Base-by-base conservation (phyloP, 2,329 filamentous ascomycete species). In the Colletotrichum simmondsii region DNA sequence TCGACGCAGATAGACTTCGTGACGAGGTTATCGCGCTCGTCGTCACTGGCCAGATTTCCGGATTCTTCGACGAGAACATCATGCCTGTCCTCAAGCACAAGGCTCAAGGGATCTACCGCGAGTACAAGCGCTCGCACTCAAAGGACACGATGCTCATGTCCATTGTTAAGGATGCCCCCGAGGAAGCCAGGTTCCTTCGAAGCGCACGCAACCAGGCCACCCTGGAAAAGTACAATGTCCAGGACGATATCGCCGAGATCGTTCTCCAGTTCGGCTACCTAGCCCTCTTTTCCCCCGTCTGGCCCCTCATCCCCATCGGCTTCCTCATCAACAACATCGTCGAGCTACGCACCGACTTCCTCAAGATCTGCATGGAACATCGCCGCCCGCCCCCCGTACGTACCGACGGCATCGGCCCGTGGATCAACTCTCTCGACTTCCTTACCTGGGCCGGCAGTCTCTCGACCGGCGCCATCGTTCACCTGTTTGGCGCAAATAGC, bases 241-340 rank as follows among this genome's bases (percentile, higher is more conserved):
- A 92, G 16, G 87, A 90, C 11, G 93, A 95, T 77, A 89, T 94
- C 56, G 87, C 92, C 11, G 93, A 95, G 81, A 92, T 94, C 85
- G 90, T 92, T 35, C 86, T 94, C 2, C 91, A 92, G 77, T 95
- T 94, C 75, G 93, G 93, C 5, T 94, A 95, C 78, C 86, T 95
- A 0, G 89, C 91, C 0, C 84, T 95, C 5, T 95, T 95, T 80
- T 92, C 91, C 1, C 91, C 93, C 0, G 91, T 94, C 35, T 95
- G 93, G 93, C 93, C 93, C 0, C 84, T 95, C 1, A 93, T 93
- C 0, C 89, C 91, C 0, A 84, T 94, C 26, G 92, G 92, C 0
- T 95, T 95, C 80, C 84, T 95, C 16, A 82, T 94, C 79, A 95
- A 95, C 81, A 92, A 95, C 82, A 94, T 92, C 92, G 84, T 95